phyloP scores from a whole-genome alignment of 768 basidiomycete species.

The Boletus fagicola region DNA sequence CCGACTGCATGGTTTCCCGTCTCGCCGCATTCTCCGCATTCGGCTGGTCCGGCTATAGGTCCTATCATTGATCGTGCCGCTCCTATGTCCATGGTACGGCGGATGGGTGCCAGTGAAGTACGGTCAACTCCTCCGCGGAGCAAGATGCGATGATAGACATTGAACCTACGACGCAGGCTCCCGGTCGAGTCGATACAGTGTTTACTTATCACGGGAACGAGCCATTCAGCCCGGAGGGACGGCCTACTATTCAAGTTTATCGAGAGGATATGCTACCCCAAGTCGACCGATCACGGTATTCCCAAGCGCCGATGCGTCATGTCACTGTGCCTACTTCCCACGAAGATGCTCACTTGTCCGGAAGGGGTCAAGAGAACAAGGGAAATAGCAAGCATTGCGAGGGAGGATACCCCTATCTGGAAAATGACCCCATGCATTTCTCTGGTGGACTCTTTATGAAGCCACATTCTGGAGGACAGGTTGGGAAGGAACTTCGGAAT shows the following conservation, averaged over 20 bases:
- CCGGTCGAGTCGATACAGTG: slow-evolving; percentile 44
- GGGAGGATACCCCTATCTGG: slow-evolving; percentile 12
- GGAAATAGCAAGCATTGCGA: slow-evolving; percentile 35
- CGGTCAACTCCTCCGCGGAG: slow-evolving; percentile 40
- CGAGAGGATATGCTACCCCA: slow-evolving; percentile 19
- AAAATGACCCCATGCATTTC: slow-evolving; percentile 19
- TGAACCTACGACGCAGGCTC: slow-evolving; percentile 40
- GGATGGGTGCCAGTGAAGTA: slow-evolving; percentile 3
- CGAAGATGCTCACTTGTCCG: slow-evolving; percentile 14
- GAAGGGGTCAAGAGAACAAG: slow-evolving; percentile 34
- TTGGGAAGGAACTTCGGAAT: slow-evolving; percentile 55
- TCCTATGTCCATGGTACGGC: slow-evolving; percentile 12
- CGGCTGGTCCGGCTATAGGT: slow-evolving; percentile 15
- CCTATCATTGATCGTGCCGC: slow-evolving; percentile 12
- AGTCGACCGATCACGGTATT: slow-evolving; percentile 18
- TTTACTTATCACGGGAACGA: slow-evolving; percentile 30
- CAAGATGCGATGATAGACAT: slow-evolving; percentile 39
- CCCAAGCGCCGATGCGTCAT: slow-evolving; percentile 15
- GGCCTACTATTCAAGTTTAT: slow-evolving; percentile 22
- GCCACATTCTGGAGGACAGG: slow-evolving; percentile 28
- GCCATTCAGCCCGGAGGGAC: slow-evolving; percentile 11
- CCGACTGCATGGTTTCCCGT: slow-evolving; percentile 20
- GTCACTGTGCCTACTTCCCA: slow-evolving; percentile 8
- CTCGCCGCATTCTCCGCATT: slow-evolving; percentile 5
- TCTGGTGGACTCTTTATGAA: slow-evolving; percentile 35